Conservation (phyloP, 257 asterid species). For the Nemophila menziesii region DNA sequence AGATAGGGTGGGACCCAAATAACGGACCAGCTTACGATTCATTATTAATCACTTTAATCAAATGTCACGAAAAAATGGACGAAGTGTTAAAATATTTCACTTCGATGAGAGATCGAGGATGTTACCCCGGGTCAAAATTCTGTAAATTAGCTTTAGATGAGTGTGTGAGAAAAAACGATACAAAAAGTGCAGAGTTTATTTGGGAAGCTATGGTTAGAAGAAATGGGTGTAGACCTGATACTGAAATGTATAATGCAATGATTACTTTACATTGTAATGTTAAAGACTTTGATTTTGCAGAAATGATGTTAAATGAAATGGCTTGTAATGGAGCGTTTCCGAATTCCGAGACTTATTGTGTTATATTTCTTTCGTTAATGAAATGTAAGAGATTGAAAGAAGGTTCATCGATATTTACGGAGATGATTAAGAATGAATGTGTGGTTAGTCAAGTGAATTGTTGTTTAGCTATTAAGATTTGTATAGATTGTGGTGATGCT, state of each 20-base stretch:
- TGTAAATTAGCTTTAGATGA: conserved; percentile 44
- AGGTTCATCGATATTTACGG: conserved; percentile 43
- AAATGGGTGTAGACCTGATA: conserved; percentile 35
- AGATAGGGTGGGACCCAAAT: conserved; percentile 50
- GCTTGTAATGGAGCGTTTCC: conserved; percentile 53
- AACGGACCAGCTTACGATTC: conserved; percentile 49
- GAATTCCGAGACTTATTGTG: conserved; percentile 44
- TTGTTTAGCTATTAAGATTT: conserved; percentile 29
- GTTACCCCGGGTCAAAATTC: conserved; percentile 55
- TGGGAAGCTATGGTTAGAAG: conserved; percentile 44
- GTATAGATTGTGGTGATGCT: conserved; percentile 34
- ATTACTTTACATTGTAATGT: conserved; percentile 39
- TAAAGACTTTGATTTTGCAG: conserved; percentile 36
- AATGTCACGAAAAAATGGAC: conserved; percentile 36
- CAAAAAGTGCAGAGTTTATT: conserved; percentile 29
- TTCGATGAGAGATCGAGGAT: conserved; percentile 30
- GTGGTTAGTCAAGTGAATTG: conserved; percentile 49
- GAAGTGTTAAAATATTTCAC: conserved; percentile 32
- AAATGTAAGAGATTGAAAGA: conserved; percentile 33
- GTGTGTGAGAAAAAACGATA: conserved; percentile 45
- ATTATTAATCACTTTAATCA: conserved; percentile 41
- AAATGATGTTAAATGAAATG: conserved; percentile 46
- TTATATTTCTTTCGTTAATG: conserved; percentile 39
- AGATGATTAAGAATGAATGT: conserved; percentile 69
- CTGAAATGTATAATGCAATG: conserved; percentile 33